Base-by-base conservation (phyloP, 2,329 filamentous ascomycete species). In the Colletotrichum limetticola region DNA sequence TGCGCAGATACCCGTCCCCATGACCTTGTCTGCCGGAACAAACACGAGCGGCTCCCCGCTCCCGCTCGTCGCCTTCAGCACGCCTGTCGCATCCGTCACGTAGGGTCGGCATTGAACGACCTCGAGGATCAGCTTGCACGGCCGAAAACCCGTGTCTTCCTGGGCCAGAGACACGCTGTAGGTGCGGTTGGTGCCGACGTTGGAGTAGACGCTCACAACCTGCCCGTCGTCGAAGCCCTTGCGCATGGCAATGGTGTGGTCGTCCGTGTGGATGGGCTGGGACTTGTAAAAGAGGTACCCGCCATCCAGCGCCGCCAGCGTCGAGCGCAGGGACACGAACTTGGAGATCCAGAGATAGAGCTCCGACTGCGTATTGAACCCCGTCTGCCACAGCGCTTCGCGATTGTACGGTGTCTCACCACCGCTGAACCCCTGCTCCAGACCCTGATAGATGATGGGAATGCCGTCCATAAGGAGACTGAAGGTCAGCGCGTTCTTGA, bases 401-500 rank as follows among this genome's bases (percentile, higher is more conserved):
- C 89, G 87, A 76, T 88, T 87, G 63, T 84, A 85, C 0, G 85
- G 81, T 9, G 88, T 88, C 58, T 81, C 81, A 49, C 79, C 83
- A n/a, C 83, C 84, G 2, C 83, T 78, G 78, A 86, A 90, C 72
- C 87, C 89, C 77, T 93, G 91, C 80, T 93, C 91, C 74, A 91
- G 89, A 32, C 91, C 91, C 75, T 91, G 87, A 80, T 92, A 93
- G 42, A 92, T 85, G 68, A 92, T 89, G 1, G 91, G 90, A 52
- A 92, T 89, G 24, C 91, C 91, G 67, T 91, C 85, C 2, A 83
- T 83, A 22, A 93, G 85, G 35, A 93, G 86, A n/a, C 87, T 88
- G 76, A 89, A 92, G 0, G 89, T 85, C 53, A 92, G 83, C 5
- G 88, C 85, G 76, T 93, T 93, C 79, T 90, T 89, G 58, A 90